Evolutionary conservation across 2,329 filamentous ascomycete genomes (phyloP), one percentile per base, ranked within the genome.

Genomic region (Penicillium olsonii): DNA sequence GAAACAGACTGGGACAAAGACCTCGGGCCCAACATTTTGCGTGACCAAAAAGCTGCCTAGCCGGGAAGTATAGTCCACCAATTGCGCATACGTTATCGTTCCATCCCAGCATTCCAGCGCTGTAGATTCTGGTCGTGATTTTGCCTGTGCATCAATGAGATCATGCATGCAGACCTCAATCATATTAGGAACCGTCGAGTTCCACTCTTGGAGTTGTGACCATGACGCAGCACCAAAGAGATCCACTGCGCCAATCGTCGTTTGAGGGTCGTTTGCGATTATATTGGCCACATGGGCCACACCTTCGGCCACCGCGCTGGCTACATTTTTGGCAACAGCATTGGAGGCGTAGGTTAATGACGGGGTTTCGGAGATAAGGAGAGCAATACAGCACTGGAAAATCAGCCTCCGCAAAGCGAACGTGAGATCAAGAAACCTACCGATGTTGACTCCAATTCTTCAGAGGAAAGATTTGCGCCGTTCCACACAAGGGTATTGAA

Each of bases 21-120:
- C 50, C 10, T 50, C 48, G 5, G 68, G 43, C n/a, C 62, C 57
- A 35, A 69, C 52, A 40, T 64, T 59, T 24, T 63, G 60, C 5
- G 57, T 59, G 9, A 56, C 58, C 22, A 68, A 52, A 33, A 63
- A 60, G 34, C 62, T 62, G 15, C 59, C 54, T 45, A 45, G 54
- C 51, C 17, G 62, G 55, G 34, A 65, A 56, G 33, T 62, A 59
- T 69, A 63, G 7, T 45, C 59, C 3, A 26, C 26, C 22, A 52
- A 12, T 37, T 52, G 38, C 31, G 20, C 31, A 19, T 53, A 53
- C 15, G 45, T 46, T 34, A 53, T 10, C 11, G 18, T 14, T 9
- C 45, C 50, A 38, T 53, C 50, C 50, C 50, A 52, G 24, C 35
- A 34, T n/a, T 44, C 40, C 12, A 52, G 29, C 14, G 49, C 45